phyloP scores from a whole-genome alignment of 495 filamentous ascomycete species.

The Pyrenopolyporus hunteri region DNA sequence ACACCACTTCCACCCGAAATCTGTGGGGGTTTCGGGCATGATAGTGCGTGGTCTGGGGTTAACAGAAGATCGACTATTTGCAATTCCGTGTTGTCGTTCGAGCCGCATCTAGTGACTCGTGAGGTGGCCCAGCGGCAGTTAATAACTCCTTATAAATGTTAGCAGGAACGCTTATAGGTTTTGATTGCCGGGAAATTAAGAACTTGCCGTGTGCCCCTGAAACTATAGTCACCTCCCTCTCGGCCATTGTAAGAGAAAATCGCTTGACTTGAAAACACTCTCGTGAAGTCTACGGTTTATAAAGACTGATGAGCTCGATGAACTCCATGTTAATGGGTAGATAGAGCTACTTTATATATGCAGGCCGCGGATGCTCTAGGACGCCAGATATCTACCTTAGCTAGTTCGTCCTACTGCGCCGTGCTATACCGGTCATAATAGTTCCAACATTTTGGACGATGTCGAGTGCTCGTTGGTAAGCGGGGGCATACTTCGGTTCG shows the following conservation, averaged over 20 bases:
- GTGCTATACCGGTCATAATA: too few species aligned
- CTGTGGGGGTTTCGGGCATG: neutral
- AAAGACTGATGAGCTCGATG: conserved; percentile 5
- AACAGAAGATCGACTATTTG: conserved; percentile 14
- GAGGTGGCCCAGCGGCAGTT: conserved; percentile 26
- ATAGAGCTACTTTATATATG: conserved; percentile 16
- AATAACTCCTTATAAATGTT: conserved; percentile 12
- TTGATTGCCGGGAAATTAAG: neutral
- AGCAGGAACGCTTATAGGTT: neutral
- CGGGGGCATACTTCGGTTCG: too few species aligned
- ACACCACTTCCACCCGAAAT: neutral
- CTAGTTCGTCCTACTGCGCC: too few species aligned
- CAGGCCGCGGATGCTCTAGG: too few species aligned
- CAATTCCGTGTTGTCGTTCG: neutral
- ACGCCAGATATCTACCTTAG: too few species aligned
- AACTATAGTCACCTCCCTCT: conserved; percentile 11
- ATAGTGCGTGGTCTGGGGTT: neutral
- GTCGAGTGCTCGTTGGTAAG: too few species aligned
- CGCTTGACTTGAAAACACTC: neutral
- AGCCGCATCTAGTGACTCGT: conserved; percentile 2
- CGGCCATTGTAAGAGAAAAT: conserved; percentile 9
- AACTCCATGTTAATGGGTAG: neutral
- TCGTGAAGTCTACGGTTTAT: neutral
- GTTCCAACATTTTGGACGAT: too few species aligned
- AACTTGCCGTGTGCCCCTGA: conserved; percentile 8